Evolutionary conservation across 495 filamentous ascomycete species (phyloP), one percentile per base, ranked within the genome.

Genomic region (Penicillium diatomitis): DNA sequence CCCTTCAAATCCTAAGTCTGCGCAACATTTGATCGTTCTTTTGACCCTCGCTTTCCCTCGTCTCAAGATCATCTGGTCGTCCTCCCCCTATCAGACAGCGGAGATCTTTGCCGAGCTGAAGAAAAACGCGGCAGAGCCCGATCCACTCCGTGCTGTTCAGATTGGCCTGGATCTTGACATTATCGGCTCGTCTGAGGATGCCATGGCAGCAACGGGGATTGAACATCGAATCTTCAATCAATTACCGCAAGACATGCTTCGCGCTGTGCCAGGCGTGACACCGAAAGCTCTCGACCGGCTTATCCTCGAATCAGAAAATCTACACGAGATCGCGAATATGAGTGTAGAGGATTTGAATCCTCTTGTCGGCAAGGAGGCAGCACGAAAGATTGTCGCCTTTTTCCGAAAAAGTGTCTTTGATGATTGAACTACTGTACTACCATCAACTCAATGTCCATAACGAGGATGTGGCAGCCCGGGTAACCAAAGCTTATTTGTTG

Each of bases 21-120:
- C 96, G 33, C 92, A 98, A 62, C 82, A 86, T 50, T 91, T 96
- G 68, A 76, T 98, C 47, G 92, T 96, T 10, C 76, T 98, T 20
- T 77, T 98, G 5, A 95, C 90, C 0, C 81, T 97, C 32, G 89
- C 94, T 0, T 98, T 97, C 58, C 92, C 92, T 3, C 77, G 79
- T 6, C 75, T 98, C 30, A 83, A 85, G 46, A 84, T 98, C 44
- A 90, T 98, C 53, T 98, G 92, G 92, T 91, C 86, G 6, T 87
- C 82, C 0, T 87, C 81, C 11, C 91, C 92, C 0, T 96, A 95
- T 62, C 91, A 98, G 64, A 97, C 94, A 2, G 92, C 92, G 4
- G 89, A 96, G 69, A 97, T 98, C 52, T 97, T 97, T 64, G 83
- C 87, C 35, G 85, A 90, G 56, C 73, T 98, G 27, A 98, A 98